These are phyloP conservation scores for Paramecium biaurelia DNA, from an alignment of 73 alveolate species.

Conservation along the genomic window DNA sequence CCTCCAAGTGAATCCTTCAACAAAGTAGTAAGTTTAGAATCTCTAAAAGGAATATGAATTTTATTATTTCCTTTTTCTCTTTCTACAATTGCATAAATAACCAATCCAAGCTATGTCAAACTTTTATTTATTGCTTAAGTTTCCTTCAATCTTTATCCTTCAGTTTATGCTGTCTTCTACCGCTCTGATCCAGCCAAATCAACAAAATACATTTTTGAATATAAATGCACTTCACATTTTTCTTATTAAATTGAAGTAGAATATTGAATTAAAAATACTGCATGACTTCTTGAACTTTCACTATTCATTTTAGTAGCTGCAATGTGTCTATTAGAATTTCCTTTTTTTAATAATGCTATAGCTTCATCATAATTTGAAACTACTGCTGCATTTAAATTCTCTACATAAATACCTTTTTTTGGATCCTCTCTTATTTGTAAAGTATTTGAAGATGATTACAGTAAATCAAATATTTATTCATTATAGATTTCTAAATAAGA, in stretches of 20 bases:
- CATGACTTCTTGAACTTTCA: slow-evolving; percentile 92
- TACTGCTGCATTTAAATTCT: slow-evolving; percentile 82
- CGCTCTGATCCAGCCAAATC: slow-evolving; percentile 99
- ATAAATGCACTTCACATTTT: slow-evolving; percentile 18
- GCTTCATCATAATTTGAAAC: slow-evolving; percentile 78
- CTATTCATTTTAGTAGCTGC: slow-evolving; percentile 89
- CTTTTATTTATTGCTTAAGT: slow-evolving; percentile 96
- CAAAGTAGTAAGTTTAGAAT: slow-evolving; percentile 82
- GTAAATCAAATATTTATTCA: slow-evolving; percentile 89
- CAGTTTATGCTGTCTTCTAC: slow-evolving; percentile 85
- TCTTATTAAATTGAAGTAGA: not conserved
- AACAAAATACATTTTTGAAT: slow-evolving; percentile 90
- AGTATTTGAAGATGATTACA: slow-evolving; percentile 59
- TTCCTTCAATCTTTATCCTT: slow-evolving; percentile 95
- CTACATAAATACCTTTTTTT: slow-evolving; percentile 93
- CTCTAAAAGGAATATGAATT: slow-evolving; percentile 87
- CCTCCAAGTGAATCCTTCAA: slow-evolving; percentile 91
- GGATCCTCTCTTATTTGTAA: slow-evolving; percentile 91
- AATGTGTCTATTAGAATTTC: slow-evolving; percentile 81
- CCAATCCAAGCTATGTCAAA: slow-evolving; percentile 94
- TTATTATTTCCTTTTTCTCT: slow-evolving; percentile 77
- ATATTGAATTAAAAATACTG: slow-evolving; percentile 77
- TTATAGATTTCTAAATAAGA: slow-evolving; percentile 90
- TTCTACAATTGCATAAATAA: slow-evolving; percentile 87
- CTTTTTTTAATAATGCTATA: slow-evolving; percentile 69